These are phyloP conservation scores for Candida takata DNA, from an alignment of 805 yeast genomes.

Conservation along the genomic window DNA sequence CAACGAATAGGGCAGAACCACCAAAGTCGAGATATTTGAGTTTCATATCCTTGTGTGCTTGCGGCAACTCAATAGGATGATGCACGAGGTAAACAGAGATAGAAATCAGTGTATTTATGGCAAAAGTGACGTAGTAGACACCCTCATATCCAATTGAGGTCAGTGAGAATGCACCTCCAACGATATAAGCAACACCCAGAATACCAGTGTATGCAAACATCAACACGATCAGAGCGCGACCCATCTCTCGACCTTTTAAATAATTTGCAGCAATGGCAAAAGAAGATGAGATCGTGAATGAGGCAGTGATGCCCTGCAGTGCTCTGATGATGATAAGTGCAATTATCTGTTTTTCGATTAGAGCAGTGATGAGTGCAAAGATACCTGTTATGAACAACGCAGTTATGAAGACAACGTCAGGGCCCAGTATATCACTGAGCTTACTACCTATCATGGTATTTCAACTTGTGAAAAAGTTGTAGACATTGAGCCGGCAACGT, in stretches of 20 bases:
- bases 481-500: conserved; percentile 15
- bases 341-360: conserved; percentile 27
- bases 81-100: conserved; percentile 24
- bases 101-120: conserved; percentile 18
- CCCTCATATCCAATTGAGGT: conserved; percentile 34
- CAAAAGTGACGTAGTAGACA: conserved; percentile 33
- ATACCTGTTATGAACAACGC: conserved; percentile 23
- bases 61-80: conserved; percentile 24
- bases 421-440: conserved; percentile 36
- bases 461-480: conserved; percentile 4
- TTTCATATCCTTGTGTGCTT: conserved; percentile 13
- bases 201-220: conserved; percentile 24
- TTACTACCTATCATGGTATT: conserved; percentile 35
- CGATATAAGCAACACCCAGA: conserved; percentile 33
- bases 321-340: conserved; percentile 37
- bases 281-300: conserved; percentile 33
- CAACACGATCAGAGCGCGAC: conserved; percentile 23
- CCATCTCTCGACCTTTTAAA: conserved; percentile 24
- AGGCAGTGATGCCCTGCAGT: conserved; percentile 38
- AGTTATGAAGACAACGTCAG: conserved; percentile 24
- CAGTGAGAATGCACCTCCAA: conserved; percentile 39
- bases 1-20: conserved; percentile 29
- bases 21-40: conserved; percentile 28
- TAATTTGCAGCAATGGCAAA: conserved; percentile 28
- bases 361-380: conserved; percentile 29